Base-by-base conservation (phyloP, 1,139 yeast genomes). In the Pichia sp. region DNA sequence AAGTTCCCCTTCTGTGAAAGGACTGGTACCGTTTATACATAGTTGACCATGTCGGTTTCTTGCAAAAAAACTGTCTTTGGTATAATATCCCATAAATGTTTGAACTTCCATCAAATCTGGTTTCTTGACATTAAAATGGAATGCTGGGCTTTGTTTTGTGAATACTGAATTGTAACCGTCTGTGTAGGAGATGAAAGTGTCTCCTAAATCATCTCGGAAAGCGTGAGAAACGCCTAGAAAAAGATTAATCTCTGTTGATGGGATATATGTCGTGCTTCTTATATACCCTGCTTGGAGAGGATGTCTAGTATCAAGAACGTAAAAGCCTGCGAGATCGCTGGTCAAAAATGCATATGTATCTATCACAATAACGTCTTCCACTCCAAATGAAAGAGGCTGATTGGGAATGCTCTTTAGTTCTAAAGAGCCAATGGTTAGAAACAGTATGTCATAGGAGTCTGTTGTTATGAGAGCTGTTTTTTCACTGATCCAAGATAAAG, bases 151-250 rank as follows among this genome's bases (percentile, higher is more conserved):
- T 44, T 40, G 26, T 21, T 18, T 25, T 8, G 43, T 31, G 2
- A 40, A 41, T 5, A 44, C 40, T 19, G 43, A 41, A 30, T 48
- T 48, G 13, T 40, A 34, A 4, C 47, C 48, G 40, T 50, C 53
- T 8, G 50, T 44, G 16, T 18, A 44, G 1, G 45, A 19, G 3
- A 16, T 13, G 13, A 50, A 16, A 9, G n/a, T 13, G 4, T 46
- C 41, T 8, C 43, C 30, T n/a, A 7, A 7, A 2, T 28, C 26
- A 16, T n/a, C n/a, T 25, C 21, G 31, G n/a, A 25, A 26, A 4
- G 36, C 40, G 21, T 47, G 22, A 3, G 48, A 39, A 1, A 50
- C 34, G 1, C 44, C 46, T 16, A 36, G 25, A n/a, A 45, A 45
- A 4, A 51, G 16, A 22, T 48, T 51, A 6, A 41, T 37, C 45